Evolutionary conservation across 352 stramenopile species (phyloP).

Genomic region (Blastocystis hominis): DNA sequence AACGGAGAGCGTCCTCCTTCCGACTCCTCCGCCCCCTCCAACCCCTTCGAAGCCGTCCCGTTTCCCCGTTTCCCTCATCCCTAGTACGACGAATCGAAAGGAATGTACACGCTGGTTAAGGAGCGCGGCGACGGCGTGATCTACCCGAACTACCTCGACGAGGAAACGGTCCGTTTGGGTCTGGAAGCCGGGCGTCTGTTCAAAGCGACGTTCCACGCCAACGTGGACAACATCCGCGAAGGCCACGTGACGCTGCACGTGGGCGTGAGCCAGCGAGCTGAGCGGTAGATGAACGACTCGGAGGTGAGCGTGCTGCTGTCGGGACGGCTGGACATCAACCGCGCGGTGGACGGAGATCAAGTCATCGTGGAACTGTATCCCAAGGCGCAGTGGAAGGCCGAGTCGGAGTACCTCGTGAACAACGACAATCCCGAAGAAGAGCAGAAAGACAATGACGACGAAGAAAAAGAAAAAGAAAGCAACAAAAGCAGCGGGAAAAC

Average conservation of each 20-base stretch:
- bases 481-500: slow-evolving; percentile 60
- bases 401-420: slow-evolving; percentile 68
- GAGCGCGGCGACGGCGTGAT: slow-evolving; percentile 1
- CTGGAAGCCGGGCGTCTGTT: slow-evolving; percentile 66
- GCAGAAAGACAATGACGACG: slow-evolving; percentile 64
- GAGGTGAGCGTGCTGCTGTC: slow-evolving; percentile 59
- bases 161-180: slow-evolving; percentile 48
- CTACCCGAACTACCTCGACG: slow-evolving; percentile 55
- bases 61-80: neutral
- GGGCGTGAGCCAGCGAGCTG: neutral
- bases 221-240: slow-evolving; percentile 71
- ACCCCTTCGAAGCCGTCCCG: too few species aligned
- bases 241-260: slow-evolving; percentile 61
- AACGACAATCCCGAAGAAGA: slow-evolving; percentile 67
- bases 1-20: neutral
- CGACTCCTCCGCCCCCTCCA: neutral
- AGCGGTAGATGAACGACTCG: neutral
- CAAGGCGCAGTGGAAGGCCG: slow-evolving; percentile 71
- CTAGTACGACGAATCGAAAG: neutral
- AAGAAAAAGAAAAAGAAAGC: slow-evolving; percentile 59
- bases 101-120: slow-evolving; percentile 21
- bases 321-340: slow-evolving; percentile 76
- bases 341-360: slow-evolving; percentile 90
- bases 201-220: slow-evolving; percentile 76
- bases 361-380: slow-evolving; percentile 84